phyloP scores from a whole-genome alignment of 495 filamentous ascomycete genomes.

The Annulohypoxylon nitens region DNA sequence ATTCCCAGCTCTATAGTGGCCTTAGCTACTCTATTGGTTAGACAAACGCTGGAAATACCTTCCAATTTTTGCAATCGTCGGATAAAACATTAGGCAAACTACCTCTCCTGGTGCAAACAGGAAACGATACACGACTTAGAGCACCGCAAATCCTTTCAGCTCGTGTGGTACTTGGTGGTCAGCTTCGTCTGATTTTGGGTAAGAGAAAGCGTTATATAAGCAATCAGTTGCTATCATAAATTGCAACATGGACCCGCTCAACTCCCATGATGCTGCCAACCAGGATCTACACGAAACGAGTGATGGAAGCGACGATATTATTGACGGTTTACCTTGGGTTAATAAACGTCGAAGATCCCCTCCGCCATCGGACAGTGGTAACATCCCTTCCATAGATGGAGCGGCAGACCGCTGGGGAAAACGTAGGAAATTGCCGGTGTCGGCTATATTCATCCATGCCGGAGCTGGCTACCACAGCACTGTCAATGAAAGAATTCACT shows the following conservation, averaged over 20 bases:
- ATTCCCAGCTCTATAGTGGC: not conserved
- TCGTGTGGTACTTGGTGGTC: slow-evolving; percentile 21
- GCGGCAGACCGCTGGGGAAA: slow-evolving; percentile 37
- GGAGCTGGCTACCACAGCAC: slow-evolving; percentile 94
- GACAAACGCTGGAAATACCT: not conserved
- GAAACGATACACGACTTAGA: not conserved
- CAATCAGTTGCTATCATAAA: not conserved
- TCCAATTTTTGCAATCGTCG: not conserved
- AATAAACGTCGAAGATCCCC: slow-evolving; percentile 21
- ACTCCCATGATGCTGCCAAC: slow-evolving; percentile 1
- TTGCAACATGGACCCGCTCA: slow-evolving; percentile 17
- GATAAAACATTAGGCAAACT: slow-evolving; percentile 6
- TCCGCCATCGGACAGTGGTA: slow-evolving; percentile 3
- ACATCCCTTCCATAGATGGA: slow-evolving; percentile 40
- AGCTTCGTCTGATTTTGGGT: slow-evolving; percentile 9
- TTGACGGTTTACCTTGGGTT: slow-evolving; percentile 23
- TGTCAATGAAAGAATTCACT: slow-evolving; percentile 84
- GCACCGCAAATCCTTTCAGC: slow-evolving; percentile 2
- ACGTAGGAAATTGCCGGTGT: slow-evolving; percentile 50
- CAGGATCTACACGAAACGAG: not conserved
- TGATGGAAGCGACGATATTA: slow-evolving; percentile 21
- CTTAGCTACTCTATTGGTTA: slow-evolving; percentile 1
- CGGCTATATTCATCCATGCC: slow-evolving; percentile 93
- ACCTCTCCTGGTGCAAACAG: slow-evolving; percentile 11
- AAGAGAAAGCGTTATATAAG: slow-evolving; percentile 14